Conservation (phyloP, 495 filamentous ascomycete species). For the Penicillium bovifimosum region DNA sequence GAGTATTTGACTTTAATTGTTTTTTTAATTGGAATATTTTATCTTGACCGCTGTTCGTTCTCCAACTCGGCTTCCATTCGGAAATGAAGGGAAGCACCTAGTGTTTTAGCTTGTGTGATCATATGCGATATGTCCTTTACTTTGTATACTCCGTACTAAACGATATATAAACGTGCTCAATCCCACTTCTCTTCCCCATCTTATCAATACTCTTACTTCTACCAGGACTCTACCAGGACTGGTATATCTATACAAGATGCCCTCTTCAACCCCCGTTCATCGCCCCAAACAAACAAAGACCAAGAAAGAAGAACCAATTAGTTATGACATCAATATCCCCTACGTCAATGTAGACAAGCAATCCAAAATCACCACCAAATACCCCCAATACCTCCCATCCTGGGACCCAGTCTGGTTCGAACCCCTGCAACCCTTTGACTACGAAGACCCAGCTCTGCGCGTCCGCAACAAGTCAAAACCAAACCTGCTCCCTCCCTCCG, state of each 20-base stretch:
- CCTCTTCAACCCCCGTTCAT: slow-evolving; percentile 33
- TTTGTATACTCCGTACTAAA: not conserved
- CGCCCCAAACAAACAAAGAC: slow-evolving; percentile 27
- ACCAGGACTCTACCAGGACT: not conserved
- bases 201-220: slow-evolving; percentile 4
- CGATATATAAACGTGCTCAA: not conserved
- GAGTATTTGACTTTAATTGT: not conserved
- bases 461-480: slow-evolving; percentile 52
- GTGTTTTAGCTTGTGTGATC: slow-evolving; percentile 2
- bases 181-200: slow-evolving; percentile 1
- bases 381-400: slow-evolving; percentile 57
- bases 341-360: slow-evolving; percentile 42
- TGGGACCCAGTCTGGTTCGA: slow-evolving; percentile 60
- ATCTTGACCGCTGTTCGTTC: slow-evolving; percentile 6
- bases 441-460: slow-evolving; percentile 52
- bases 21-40: not conserved
- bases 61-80: not conserved
- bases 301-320: slow-evolving; percentile 41
- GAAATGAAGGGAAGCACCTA: slow-evolving; percentile 11
- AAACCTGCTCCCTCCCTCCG: slow-evolving; percentile 47
- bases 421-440: slow-evolving; percentile 53
- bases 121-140: not conserved
- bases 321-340: slow-evolving; percentile 55
- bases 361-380: slow-evolving; percentile 41
- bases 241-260: slow-evolving; percentile 21